phyloP scores from a whole-genome alignment of 768 basidiomycete genomes.

The Phanerochaete sordida region DNA sequence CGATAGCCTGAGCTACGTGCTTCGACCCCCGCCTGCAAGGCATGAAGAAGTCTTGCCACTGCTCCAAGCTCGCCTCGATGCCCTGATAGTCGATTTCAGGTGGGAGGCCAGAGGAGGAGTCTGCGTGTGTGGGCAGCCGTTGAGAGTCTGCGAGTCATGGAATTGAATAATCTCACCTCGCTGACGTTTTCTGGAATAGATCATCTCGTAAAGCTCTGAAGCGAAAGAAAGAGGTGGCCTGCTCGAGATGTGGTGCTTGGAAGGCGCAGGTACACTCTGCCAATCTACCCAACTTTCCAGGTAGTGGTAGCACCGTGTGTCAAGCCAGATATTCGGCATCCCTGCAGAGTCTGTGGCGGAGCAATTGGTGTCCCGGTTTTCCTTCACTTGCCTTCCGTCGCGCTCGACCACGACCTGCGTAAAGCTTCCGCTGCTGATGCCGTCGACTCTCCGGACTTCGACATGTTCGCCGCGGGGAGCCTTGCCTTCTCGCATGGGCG shows the following conservation, averaged over 20 bases:
- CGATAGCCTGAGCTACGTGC: background rate
- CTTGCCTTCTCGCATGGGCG: background rate
- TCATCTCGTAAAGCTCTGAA: slow-evolving; percentile 2
- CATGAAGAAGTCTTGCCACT: background rate
- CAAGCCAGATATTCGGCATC: background rate
- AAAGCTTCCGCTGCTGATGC: background rate
- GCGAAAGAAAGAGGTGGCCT: background rate
- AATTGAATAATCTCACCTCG: background rate
- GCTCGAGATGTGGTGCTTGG: background rate
- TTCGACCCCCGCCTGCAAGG: background rate
- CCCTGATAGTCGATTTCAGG: background rate
- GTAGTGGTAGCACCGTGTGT: background rate
- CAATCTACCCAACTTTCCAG: background rate
- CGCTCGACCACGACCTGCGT: background rate
- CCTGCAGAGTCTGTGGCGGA: background rate
- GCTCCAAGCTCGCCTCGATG: slow-evolving; percentile 1
- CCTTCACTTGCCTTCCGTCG: background rate
- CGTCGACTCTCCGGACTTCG: background rate
- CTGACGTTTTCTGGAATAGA: background rate
- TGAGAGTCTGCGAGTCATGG: background rate
- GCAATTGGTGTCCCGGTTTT: background rate
- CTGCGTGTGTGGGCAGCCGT: background rate
- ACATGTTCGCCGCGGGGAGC: background rate
- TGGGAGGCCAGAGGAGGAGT: background rate
- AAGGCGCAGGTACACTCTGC: background rate